Evolutionary conservation across 75 land plant species (phyloP), one percentile per base, ranked within the genome.

Genomic region (Larix kaempferi): DNA sequence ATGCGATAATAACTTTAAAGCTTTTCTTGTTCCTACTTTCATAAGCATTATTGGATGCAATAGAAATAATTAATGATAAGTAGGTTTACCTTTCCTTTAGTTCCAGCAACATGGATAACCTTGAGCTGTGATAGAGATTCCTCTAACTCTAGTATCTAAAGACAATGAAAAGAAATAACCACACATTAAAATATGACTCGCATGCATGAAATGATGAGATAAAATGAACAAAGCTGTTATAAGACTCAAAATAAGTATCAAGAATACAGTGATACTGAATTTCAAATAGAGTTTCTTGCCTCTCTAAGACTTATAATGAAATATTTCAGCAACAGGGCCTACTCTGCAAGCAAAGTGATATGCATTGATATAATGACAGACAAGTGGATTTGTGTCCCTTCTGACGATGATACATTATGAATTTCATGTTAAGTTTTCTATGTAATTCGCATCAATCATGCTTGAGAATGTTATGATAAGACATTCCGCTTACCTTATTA

Each of bases 101-200:
- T 96, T 76, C 99, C 99, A 61, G 99, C 97, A 22, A 96, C 93
- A 79, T 96, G 99, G 75, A 96, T 96, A 60, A 96, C 71, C 58
- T 89, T 96, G 57, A 96, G 84, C n/a, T 74, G 41, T 4, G 88
- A 61, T 49, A 94, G 63, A 4, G 81, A 49, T 61, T 92, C 93
- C 61, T 92, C 95, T 80, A 94, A 79, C 7, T 79, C 92, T 62
- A 92, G 65, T 19, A 91, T 79, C 94, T 91, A 62, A 58, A 82
- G 35, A 52, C 23, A 41, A 37, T 39, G 41, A 22, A 69, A 41
- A 41, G n/a, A 10, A 69, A 3, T 69, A 19, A 2, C 3, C 72
- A 69, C 39, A 52, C 19, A 21, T 69, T 69, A 69, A 6, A 41
- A 37, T 69, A 11, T n/a, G 21, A 69, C 41, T 21, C 3, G 22